phyloP scores from a whole-genome alignment of 441 rosid genomes.

The Theobroma grandiflorum region DNA sequence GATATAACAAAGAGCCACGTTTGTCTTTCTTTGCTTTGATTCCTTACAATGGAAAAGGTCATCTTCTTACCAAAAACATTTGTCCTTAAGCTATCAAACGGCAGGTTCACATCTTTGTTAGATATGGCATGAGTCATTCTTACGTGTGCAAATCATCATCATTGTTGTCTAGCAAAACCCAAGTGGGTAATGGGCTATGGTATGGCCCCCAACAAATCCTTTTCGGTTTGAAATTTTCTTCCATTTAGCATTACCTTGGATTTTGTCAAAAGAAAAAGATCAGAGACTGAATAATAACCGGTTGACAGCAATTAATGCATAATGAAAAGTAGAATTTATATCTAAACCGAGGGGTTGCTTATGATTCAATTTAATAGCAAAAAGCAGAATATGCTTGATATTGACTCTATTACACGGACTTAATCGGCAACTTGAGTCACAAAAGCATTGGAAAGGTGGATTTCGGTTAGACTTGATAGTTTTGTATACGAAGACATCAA shows the following conservation, averaged over 20 bases:
- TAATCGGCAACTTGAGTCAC: not conserved
- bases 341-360: not conserved
- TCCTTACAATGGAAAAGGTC: slow-evolving; percentile 24
- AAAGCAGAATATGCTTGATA: not conserved
- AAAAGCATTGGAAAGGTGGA: not conserved
- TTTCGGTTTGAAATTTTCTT: not conserved
- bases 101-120: slow-evolving; percentile 3
- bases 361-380: not conserved
- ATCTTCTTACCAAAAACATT: slow-evolving; percentile 31
- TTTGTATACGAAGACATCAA: too few species aligned
- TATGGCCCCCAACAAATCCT: not conserved
- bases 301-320: not conserved
- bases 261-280: slow-evolving; percentile 1
- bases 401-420: not conserved
- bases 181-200: not conserved
- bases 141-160: slow-evolving; percentile 16
- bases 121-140: slow-evolving; percentile 11
- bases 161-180: not conserved
- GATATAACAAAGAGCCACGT: not conserved
- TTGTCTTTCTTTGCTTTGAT: slow-evolving; percentile 29
- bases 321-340: not conserved
- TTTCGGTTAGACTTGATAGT: too few species aligned
- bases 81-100: slow-evolving; percentile 8
- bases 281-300: not conserved
- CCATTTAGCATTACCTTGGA: not conserved